A percentile compares a stretch with the other conserved stretches of the same genome.
Evolutionary conservation across 768 basidiomycete genomes (phyloP).

Genomic region (Phanerodontia chrysosporium): DNA sequence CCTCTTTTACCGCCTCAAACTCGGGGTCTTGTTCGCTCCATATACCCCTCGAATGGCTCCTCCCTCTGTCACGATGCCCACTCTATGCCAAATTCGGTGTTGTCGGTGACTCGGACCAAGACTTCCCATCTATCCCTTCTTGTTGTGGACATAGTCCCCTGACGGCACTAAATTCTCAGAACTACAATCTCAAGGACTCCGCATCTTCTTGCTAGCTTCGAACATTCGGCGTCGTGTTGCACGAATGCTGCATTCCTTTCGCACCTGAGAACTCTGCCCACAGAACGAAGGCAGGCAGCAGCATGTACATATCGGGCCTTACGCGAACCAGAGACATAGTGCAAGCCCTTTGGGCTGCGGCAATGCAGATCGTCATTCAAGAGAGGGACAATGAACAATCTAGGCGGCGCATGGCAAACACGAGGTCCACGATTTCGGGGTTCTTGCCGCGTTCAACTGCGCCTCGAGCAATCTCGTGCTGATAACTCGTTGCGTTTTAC

Average conservation of each 20-base stretch:
- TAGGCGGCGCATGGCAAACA: conserved; percentile 7
- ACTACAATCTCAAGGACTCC: no score
- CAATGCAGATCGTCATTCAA: neutral
- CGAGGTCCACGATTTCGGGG: conserved; percentile 9
- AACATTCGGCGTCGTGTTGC: no score
- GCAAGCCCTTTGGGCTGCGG: neutral
- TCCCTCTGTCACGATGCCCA: neutral
- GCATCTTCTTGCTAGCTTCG: no score
- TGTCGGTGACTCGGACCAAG: no score
- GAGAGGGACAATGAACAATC: neutral
- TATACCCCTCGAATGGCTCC: neutral
- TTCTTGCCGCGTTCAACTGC: conserved; percentile 1
- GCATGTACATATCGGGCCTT: neutral
- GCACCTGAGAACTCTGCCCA: neutral
- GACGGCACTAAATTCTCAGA: no score
- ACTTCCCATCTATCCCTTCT: no score
- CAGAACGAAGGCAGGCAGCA: no score
- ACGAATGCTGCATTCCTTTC: neutral
- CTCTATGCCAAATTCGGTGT: neutral
- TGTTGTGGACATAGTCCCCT: no score
- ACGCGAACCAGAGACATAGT: neutral
- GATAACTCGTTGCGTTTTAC: conserved; percentile 17
- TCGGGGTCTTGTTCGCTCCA: neutral
- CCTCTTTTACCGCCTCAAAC: neutral
- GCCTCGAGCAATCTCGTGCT: neutral